phyloP scores from a whole-genome alignment of 306 rosid species.

The Mimosa bimucronata region DNA sequence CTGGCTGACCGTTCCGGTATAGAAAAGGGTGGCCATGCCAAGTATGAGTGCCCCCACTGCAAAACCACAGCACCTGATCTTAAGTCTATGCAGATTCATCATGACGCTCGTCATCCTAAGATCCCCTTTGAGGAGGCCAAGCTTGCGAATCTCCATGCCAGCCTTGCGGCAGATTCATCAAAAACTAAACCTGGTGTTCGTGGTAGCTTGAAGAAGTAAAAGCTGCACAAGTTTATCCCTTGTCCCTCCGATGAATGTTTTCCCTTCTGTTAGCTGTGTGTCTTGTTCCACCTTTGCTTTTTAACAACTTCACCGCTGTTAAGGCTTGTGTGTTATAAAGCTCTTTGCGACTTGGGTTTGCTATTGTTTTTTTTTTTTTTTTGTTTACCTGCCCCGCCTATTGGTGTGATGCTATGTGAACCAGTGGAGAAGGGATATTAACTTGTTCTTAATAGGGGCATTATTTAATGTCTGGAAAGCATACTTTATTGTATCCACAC shows the following conservation, averaged over 20 bases:
- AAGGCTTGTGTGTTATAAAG: conserved; percentile 16
- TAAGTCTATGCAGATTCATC: conserved; percentile 96
- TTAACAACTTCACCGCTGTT: conserved; percentile 3
- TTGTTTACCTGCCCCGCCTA: background rate
- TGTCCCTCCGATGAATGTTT: conserved; percentile 21
- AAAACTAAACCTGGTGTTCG: conserved; percentile 84
- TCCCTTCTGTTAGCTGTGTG: background rate
- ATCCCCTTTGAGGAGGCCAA: conserved; percentile 73
- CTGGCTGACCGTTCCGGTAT: conserved; percentile 64
- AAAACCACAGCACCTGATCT: conserved; percentile 84
- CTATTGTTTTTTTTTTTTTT: background rate
- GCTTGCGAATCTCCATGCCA: conserved; percentile 61
- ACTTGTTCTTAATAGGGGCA: conserved; percentile 22
- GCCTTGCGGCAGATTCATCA: conserved; percentile 22
- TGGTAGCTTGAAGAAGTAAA: conserved; percentile 83
- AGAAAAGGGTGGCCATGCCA: conserved; percentile 94
- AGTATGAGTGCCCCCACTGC: conserved; percentile 96
- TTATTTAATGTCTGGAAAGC: conserved; percentile 33
- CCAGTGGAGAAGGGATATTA: conserved; percentile 36
- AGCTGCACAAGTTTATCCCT: background rate
- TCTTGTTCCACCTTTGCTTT: background rate
- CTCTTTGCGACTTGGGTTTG: conserved; percentile 33
- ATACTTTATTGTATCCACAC: conserved; percentile 37
- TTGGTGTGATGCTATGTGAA: conserved; percentile 25
- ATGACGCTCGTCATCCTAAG: conserved; percentile 88